These are phyloP conservation scores for Ophiostoma novo-ulmi DNA, from an alignment of 2,329 filamentous ascomycete species.

Conservation along the genomic window DNA sequence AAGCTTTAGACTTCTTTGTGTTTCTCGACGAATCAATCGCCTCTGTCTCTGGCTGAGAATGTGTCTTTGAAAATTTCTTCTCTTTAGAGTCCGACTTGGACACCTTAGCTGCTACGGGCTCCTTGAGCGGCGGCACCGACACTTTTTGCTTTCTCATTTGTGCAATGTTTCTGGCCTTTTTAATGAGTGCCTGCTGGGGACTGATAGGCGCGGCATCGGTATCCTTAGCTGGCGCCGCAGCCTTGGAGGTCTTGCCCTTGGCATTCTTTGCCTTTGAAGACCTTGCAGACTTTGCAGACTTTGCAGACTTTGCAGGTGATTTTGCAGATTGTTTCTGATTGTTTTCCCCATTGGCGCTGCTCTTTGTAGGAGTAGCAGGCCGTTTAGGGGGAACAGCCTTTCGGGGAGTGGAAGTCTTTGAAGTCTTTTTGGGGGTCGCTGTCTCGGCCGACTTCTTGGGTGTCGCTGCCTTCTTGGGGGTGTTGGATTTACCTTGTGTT, in stretches of 20 bases:
- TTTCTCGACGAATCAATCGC: no score
- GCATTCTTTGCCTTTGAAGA: background rate
- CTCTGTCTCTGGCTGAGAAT: background rate
- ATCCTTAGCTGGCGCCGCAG: background rate
- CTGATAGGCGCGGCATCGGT: background rate
- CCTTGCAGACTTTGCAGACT: background rate
- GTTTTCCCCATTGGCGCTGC: background rate
- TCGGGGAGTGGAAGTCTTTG: background rate
- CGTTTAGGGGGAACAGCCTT: background rate
- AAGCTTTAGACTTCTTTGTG: background rate
- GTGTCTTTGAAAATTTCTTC: background rate
- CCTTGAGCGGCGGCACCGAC: background rate
- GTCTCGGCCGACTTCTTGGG: background rate
- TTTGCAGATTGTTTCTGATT: background rate
- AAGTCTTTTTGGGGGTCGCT: conserved; percentile 9
- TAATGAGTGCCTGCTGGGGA: background rate
- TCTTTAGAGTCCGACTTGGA: background rate
- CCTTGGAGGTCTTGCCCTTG: background rate
- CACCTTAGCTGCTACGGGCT: background rate
- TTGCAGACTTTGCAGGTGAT: background rate
- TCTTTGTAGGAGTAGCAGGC: background rate
- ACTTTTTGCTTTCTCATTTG: background rate
- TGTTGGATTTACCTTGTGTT: conserved; percentile 30
- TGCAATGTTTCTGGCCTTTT: background rate
- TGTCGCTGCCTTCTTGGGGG: conserved; percentile 7